Conservation (phyloP, 805 yeast species). For the Komagataella pseudopastoris region DNA sequence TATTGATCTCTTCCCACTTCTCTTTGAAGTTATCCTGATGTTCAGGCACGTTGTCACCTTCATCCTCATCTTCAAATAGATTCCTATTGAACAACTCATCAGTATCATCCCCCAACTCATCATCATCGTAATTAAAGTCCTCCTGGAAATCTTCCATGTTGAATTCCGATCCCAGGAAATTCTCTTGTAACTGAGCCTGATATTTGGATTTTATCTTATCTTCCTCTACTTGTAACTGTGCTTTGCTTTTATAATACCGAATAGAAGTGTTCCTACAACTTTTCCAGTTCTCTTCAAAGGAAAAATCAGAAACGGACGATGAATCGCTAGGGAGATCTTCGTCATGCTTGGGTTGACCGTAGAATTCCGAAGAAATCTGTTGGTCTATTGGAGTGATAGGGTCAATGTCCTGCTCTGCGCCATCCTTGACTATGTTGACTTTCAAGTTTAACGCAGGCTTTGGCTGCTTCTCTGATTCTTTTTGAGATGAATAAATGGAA, state of each 20-base stretch:
- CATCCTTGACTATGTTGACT: neutral
- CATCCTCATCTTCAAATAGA: conserved; percentile 16
- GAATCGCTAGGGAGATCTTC: conserved; percentile 2
- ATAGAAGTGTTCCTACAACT: conserved; percentile 22
- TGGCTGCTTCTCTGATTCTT: neutral
- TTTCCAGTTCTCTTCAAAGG: conserved; percentile 16
- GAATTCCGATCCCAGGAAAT: conserved; percentile 8
- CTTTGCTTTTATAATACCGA: conserved; percentile 20
- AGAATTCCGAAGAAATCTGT: neutral
- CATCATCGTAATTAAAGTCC: conserved; percentile 18
- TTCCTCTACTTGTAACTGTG: conserved; percentile 15
- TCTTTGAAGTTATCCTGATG: conserved; percentile 3
- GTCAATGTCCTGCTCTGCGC: neutral
- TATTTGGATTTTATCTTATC: conserved; percentile 5
- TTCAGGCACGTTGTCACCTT: conserved; percentile 3
- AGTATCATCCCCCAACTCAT: conserved; percentile 21
- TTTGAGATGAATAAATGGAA: neutral
- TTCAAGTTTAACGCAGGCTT: neutral
- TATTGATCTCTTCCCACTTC: neutral
- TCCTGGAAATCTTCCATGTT: conserved; percentile 14
- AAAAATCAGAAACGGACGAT: conserved; percentile 16
- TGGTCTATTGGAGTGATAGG: neutral
- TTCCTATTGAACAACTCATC: conserved; percentile 22
- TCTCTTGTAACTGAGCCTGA: conserved; percentile 14
- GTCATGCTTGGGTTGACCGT: neutral